Base-by-base conservation (phyloP, 805 yeast species). In the Teunomyces kruisii region DNA sequence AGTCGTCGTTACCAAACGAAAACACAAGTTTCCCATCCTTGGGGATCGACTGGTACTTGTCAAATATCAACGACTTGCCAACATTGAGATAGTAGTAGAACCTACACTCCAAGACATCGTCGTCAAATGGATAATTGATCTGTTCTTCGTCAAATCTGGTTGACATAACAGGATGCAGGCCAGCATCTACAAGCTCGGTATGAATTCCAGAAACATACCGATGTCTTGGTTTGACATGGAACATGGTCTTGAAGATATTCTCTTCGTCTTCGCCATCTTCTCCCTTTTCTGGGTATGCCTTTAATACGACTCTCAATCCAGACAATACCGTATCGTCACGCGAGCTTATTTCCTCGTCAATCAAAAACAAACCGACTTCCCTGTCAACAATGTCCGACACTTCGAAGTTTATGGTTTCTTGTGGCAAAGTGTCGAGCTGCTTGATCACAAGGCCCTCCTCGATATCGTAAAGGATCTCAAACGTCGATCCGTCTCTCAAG, bases 181-280 rank as follows among this genome's bases (percentile, higher is more conserved):
- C 75, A 41, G 65, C 67, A 0, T 54, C 43, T 9, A 40, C 32
- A 12, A 56, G 33, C 1, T 16, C n/a, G 16, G 55, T 27, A 9
- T 28, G 27, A 10, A 30, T 19, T 16, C 16, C 17, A 15, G 35
- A 29, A n/a, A 35, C 17, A 14, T 35, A 32, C 32, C 74, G 51
- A 46, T 69, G 72, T 29, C 73, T 53, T 4, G 76, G 76, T 48
- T 70, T 69, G 10, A 68, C 59, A 49, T 72, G 76, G 53, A 72
- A 70, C 45, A 72, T 47, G 0, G 77, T 72, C 38, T 63, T 64
- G 48, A 59, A 63, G 6, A 67, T 48, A 27, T 52, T 50, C 17
- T 56, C 57, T 1, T 54, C 53, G 5, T 46, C 50, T 3, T 47
- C 44, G 6, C 49, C 56, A 2, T 44, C 41, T 7, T 40, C 44